These are phyloP conservation scores for Chrysoporthe puriensis DNA, from an alignment of 2,329 filamentous ascomycete species.

Conservation along the genomic window DNA sequence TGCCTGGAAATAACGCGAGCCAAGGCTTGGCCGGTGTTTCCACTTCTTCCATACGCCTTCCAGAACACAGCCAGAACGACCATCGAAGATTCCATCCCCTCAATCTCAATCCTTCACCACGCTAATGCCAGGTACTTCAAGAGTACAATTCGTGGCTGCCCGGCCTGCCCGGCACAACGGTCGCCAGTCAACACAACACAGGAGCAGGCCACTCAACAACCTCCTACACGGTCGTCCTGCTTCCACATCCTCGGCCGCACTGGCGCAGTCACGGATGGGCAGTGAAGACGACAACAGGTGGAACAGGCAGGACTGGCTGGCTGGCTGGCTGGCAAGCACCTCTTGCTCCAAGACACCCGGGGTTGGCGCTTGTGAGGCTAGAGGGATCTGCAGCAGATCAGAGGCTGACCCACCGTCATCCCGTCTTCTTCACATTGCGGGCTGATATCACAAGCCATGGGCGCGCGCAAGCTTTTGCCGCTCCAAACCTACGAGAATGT, in stretches of 20 bases:
- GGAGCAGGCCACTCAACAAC: background rate
- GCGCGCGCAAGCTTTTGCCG: background rate
- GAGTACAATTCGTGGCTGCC: background rate
- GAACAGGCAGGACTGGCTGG: too few relatives aligned
- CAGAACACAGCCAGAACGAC: constrained; percentile 18
- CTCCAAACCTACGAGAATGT: background rate
- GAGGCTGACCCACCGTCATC: background rate
- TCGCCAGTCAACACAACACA: background rate
- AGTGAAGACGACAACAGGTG: background rate
- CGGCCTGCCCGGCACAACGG: background rate
- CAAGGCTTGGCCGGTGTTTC: constrained; percentile 12
- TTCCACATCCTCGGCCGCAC: background rate
- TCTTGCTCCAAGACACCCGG: background rate
- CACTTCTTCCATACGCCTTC: constrained; percentile 19
- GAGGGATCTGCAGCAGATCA: constrained; percentile 7
- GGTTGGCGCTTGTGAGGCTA: background rate
- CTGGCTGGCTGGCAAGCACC: background rate
- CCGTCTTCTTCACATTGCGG: background rate
- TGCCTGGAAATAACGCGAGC: constrained; percentile 6
- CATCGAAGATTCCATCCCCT: constrained; percentile 8
- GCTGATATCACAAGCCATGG: background rate
- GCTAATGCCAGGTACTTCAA: constrained; percentile 21
- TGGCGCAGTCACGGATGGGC: background rate
- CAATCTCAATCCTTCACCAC: constrained; percentile 1
- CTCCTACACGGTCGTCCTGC: background rate